Percentiles rank a stretch among this genome's conserved stretches.
Evolutionary conservation across 23 red algal species (phyloP).

Genomic region (Gracilaria vermiculophylla): DNA sequence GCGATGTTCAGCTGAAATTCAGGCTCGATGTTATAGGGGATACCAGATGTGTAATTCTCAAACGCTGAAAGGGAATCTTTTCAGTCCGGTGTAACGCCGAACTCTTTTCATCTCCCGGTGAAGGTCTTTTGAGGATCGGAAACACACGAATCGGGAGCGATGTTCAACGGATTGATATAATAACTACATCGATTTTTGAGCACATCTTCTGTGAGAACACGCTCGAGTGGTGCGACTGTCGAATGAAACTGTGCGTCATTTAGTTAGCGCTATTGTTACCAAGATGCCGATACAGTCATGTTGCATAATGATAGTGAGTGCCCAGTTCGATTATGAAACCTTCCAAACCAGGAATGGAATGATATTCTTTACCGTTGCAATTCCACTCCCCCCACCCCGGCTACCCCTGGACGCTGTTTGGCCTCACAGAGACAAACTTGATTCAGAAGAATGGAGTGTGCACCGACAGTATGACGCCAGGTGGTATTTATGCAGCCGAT

Average conservation of each 20-base stretch:
- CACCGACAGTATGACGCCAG: constrained; percentile 30
- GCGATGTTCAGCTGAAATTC: constrained; percentile 21
- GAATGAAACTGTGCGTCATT: not conserved
- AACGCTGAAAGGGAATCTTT: not conserved
- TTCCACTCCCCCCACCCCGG: no score
- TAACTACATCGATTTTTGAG: not conserved
- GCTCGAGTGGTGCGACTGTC: not conserved
- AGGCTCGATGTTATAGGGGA: constrained; percentile 31
- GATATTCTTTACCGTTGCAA: constrained; percentile 29
- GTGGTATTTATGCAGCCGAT: constrained; percentile 59
- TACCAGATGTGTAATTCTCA: not conserved
- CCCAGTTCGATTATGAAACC: constrained; percentile 53
- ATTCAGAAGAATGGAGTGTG: not conserved
- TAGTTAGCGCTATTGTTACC: not conserved
- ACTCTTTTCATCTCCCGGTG: not conserved
- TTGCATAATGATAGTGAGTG: constrained; percentile 9
- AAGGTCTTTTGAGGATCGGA: not conserved
- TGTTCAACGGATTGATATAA: constrained; percentile 20
- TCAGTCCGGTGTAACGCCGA: constrained; percentile 9
- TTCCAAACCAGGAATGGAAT: constrained; percentile 17
- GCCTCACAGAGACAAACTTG: constrained; percentile 66
- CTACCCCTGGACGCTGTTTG: constrained; percentile 43
- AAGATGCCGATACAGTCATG: not conserved
- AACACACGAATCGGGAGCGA: not conserved
- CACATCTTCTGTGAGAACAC: not conserved